Conservation (phyloP, 139 green algal species). For the Microglena sp. region DNA sequence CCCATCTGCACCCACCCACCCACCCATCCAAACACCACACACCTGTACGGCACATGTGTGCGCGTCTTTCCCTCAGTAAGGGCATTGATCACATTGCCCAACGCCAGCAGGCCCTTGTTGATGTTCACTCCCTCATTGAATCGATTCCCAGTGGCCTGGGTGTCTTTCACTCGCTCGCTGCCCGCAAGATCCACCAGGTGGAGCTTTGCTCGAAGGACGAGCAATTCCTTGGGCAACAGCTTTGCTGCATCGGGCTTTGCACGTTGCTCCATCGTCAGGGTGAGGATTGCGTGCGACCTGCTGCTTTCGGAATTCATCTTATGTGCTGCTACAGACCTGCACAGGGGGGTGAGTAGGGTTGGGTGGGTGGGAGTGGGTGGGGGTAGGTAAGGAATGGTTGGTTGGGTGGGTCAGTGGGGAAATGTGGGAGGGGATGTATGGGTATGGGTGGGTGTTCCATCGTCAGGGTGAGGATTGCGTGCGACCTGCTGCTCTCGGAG, state of each 20-base stretch:
- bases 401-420: too few species aligned
- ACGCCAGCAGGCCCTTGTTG: slow-evolving; percentile 44
- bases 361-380: slow-evolving; percentile 4
- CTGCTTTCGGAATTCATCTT: slow-evolving; percentile 32
- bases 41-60: slow-evolving; percentile 27
- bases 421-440: neutral
- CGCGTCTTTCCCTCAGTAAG: slow-evolving; percentile 30
- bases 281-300: slow-evolving; percentile 36
- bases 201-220: slow-evolving; percentile 46
- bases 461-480: neutral
- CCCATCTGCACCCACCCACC: too few species aligned
- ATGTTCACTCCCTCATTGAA: slow-evolving; percentile 37
- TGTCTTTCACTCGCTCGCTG: slow-evolving; percentile 48
- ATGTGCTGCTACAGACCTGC: neutral
- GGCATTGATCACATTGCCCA: slow-evolving; percentile 69
- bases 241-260: slow-evolving; percentile 8
- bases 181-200: slow-evolving; percentile 64
- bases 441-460: slow-evolving; percentile 7
- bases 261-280: slow-evolving; percentile 29
- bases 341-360: neutral
- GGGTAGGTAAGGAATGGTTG: too few species aligned
- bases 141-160: slow-evolving; percentile 15
- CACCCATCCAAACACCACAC: too few species aligned
- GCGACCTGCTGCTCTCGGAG: neutral
- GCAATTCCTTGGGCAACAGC: slow-evolving; percentile 17